Evolutionary conservation across 1,284 basidiomycete species (phyloP).

Genomic region (Lignosus rhinocerotis): DNA sequence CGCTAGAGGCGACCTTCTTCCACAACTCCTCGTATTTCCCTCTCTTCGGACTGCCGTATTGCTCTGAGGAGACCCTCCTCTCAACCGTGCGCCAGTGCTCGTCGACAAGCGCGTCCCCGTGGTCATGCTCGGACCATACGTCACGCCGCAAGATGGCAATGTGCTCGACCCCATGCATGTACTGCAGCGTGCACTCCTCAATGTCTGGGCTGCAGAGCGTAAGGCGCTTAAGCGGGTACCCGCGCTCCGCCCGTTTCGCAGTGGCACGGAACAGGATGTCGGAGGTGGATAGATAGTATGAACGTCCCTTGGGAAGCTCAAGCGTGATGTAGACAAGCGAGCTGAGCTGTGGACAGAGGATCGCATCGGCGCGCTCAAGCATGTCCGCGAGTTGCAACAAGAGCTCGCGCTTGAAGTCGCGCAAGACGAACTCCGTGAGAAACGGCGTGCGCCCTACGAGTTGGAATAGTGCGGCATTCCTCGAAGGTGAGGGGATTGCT

Average conservation of each 20-base stretch:
- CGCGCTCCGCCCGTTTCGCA: not conserved
- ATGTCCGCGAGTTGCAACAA: not conserved
- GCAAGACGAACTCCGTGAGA: slow-evolving; percentile 2
- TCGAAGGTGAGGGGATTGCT: not conserved
- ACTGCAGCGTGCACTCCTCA: not conserved
- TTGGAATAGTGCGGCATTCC: not conserved
- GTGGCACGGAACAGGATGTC: not conserved
- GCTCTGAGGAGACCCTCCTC: not conserved
- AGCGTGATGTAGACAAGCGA: slow-evolving; percentile 1
- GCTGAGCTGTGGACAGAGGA: not conserved
- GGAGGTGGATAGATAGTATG: not conserved
- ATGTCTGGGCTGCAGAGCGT: not conserved
- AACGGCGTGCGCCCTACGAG: not conserved
- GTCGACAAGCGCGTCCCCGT: not conserved
- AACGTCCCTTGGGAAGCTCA: not conserved
- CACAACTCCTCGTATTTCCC: not conserved
- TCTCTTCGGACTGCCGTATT: not conserved
- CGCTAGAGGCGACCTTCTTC: not conserved
- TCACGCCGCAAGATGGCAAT: not conserved
- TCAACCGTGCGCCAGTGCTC: not conserved
- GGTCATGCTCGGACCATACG: not conserved
- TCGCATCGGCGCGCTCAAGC: not conserved
- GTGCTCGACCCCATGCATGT: not conserved
- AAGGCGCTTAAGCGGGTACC: not conserved
- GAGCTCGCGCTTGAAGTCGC: slow-evolving; percentile 1